Evolutionary conservation across 1,139 yeast species (phyloP), one percentile per base, ranked within the genome.

Genomic region (Diutina siamensis): DNA sequence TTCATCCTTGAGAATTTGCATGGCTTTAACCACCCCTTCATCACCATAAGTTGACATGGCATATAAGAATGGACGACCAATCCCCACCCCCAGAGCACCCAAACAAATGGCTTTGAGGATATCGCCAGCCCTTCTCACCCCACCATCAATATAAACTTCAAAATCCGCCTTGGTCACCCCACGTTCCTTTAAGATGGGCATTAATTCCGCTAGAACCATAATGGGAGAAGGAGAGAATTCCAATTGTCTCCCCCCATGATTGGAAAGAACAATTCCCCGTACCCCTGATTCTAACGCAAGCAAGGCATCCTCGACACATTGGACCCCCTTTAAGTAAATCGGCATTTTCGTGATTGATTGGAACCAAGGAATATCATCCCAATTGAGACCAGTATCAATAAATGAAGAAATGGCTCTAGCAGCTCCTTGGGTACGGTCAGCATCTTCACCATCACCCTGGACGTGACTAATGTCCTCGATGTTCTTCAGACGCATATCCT

Each of bases 351-450:
- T 45, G 5, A 52, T 50, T 20, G 51, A 48, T 5, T 53, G 49
- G 44, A 52, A 52, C 55, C 55, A 52, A 48, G 46, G 25, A 47
- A 56, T 40, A 46, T 56, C 48, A 49, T 56, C 41, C 55, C 86
- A 85, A 46, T 68, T 70, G 46, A 88, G 67, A 2, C 78, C 63
- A n/a, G 95, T 82, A 61, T 88, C 96, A 52, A 88, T 88, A 60
- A 88, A 87, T 20, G 59, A 55, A 22, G 88, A 78, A 47, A 88
- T 76, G 20, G 96, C 95, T 46, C 88, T 68, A 0, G 97, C 89
- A 0, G 95, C 94, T 45, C 97, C 97, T 58, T 83, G 85, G 17
- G 78, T 61, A 46, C 85, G 66, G 56, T 83, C 88, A 3, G 80
- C 74, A 22, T 67, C 71, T 8, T 78, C 81, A 13, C 12, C 44